A percentile compares a stretch with the other conserved stretches of the same genome.
These are phyloP conservation scores for Podospora sp. DNA, from an alignment of 495 filamentous ascomycete genomes.

Conservation along the genomic window DNA sequence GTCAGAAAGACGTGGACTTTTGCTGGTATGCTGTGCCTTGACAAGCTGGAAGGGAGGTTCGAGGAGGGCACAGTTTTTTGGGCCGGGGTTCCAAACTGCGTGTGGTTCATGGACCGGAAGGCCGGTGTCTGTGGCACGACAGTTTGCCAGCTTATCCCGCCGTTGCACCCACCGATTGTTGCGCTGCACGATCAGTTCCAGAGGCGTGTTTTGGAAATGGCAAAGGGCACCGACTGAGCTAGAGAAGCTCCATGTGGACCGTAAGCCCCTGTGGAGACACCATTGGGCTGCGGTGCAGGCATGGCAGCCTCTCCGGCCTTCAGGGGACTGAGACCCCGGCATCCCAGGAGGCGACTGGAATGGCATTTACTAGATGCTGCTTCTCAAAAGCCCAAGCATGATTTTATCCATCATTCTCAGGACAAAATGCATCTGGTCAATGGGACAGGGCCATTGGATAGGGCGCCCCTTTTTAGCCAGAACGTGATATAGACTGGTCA, in stretches of 20 bases:
- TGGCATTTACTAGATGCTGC: no score
- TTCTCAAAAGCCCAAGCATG: no score
- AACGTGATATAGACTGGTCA: not conserved
- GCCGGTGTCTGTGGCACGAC: conserved; percentile 17
- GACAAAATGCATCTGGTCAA: no score
- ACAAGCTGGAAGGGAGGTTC: conserved; percentile 16
- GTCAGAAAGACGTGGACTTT: conserved; percentile 21
- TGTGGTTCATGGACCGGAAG: conserved; percentile 23
- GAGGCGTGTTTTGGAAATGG: conserved; percentile 17
- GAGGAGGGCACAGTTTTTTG: conserved; percentile 17
- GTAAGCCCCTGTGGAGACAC: no score
- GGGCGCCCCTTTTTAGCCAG: not conserved
- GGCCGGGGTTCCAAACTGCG: conserved; percentile 17
- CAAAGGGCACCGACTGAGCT: no score
- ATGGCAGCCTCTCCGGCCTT: no score
- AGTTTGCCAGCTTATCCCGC: conserved; percentile 19
- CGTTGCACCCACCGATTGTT: conserved; percentile 17
- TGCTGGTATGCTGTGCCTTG: conserved; percentile 15
- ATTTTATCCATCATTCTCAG: no score
- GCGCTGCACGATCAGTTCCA: conserved; percentile 19
- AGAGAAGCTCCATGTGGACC: no score
- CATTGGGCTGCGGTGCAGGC: no score
- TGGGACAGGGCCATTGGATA: not conserved
- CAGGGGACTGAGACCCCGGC: no score
- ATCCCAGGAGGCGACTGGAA: no score